These are phyloP conservation scores for Tulasnella calospora DNA, from an alignment of 768 basidiomycete species.

Conservation along the genomic window DNA sequence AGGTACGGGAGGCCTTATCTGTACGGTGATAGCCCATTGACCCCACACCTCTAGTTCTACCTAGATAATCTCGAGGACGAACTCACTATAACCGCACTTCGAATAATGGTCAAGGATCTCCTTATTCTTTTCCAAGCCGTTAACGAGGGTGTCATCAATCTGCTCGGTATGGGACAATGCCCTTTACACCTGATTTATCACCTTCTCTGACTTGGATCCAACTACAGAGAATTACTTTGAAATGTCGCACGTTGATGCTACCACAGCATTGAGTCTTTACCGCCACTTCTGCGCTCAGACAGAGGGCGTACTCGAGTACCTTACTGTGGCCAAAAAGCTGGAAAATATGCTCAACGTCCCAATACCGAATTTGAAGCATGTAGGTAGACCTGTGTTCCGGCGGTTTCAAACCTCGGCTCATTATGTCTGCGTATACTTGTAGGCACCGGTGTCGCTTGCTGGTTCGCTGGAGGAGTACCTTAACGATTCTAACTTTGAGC, in stretches of 20 bases:
- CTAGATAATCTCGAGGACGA: constrained; percentile 90
- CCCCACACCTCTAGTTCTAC: constrained; percentile 64
- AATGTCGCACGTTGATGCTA: constrained; percentile 92
- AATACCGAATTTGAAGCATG: constrained; percentile 88
- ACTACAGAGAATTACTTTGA: constrained; percentile 86
- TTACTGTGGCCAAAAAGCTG: constrained; percentile 86
- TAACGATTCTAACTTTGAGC: constrained; percentile 93
- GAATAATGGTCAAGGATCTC: constrained; percentile 94
- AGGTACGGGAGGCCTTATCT: constrained; percentile 51
- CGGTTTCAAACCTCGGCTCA: constrained; percentile 17
- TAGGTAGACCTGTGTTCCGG: constrained; percentile 29
- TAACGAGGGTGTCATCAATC: constrained; percentile 79
- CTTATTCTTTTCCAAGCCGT: constrained; percentile 92
- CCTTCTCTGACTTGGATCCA: neutral
- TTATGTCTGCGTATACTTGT: neutral
- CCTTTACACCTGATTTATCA: neutral
- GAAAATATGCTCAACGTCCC: constrained; percentile 90
- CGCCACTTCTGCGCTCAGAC: constrained; percentile 93
- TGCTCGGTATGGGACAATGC: constrained; percentile 40
- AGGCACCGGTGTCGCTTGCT: constrained; percentile 95
- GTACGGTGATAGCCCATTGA: neutral
- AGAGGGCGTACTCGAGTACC: constrained; percentile 81
- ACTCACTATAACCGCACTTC: constrained; percentile 76
- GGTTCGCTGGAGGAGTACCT: constrained; percentile 92
- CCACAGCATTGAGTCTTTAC: constrained; percentile 79